Percentiles rank a stretch among this genome's conserved stretches.
These are phyloP conservation scores for Omphalotus olearius DNA, from an alignment of 1,284 basidiomycete species.

Conservation along the genomic window DNA sequence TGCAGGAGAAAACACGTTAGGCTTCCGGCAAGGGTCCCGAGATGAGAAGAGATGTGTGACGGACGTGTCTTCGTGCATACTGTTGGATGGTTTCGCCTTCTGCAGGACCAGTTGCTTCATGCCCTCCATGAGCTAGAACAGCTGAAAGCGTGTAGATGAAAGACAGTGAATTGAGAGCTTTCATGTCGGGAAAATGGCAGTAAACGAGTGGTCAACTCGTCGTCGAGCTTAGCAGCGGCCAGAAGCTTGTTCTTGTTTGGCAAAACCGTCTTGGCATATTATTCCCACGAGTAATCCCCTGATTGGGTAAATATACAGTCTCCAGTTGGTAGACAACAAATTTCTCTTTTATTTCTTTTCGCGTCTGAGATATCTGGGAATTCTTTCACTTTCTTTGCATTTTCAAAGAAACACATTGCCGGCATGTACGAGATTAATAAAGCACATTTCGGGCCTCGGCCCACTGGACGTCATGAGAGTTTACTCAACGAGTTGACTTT, in stretches of 20 bases:
- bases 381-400: too few species aligned
- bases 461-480: background rate
- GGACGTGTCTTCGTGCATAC: conserved; percentile 62
- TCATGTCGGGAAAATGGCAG: conserved; percentile 1
- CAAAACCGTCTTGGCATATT: background rate
- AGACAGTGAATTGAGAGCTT: conserved; percentile 7
- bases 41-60: conserved; percentile 18
- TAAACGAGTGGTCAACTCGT: background rate
- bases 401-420: background rate
- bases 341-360: too few species aligned
- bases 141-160: conserved; percentile 10
- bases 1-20: conserved; percentile 26
- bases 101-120: conserved; percentile 32
- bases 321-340: too few species aligned
- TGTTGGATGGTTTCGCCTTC: conserved; percentile 45
- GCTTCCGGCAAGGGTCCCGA: conserved; percentile 6
- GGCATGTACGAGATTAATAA: background rate
- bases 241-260: background rate
- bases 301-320: background rate
- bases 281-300: background rate
- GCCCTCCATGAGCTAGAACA: conserved; percentile 40
- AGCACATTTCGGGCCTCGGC: background rate
- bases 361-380: too few species aligned
- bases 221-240: background rate
- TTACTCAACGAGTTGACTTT: too few species aligned